A percentile compares a stretch with the other conserved stretches of the same genome.
Conservation (phyloP, 2,329 filamentous ascomycete genomes). For the Achaetomium macrosporum region DNA sequence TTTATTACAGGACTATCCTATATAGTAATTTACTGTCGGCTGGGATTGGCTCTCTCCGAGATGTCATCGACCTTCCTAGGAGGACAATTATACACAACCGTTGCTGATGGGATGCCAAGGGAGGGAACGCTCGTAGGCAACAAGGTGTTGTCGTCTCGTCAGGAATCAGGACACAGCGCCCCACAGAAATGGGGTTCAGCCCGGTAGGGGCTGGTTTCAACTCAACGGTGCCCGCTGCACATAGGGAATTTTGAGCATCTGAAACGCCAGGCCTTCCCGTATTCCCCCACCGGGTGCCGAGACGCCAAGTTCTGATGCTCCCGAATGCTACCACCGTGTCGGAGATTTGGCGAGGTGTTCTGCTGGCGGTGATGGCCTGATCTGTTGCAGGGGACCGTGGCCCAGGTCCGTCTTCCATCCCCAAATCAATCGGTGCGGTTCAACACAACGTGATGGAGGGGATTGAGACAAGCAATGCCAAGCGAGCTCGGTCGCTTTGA, state of each 20-base stretch:
- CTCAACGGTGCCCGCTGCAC: neutral
- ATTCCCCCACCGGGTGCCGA: neutral
- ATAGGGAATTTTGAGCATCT: constrained; percentile 1
- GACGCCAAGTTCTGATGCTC: constrained; percentile 12
- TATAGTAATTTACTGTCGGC: too few species aligned
- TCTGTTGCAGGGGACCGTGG: neutral
- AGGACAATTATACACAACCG: too few species aligned
- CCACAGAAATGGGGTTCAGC: neutral
- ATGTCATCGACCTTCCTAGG: too few species aligned
- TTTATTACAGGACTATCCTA: too few species aligned
- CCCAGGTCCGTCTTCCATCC: neutral
- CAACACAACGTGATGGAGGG: neutral
- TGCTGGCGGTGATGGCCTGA: neutral
- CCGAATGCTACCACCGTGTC: constrained; percentile 13
- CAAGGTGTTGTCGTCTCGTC: neutral
- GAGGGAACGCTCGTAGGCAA: too few species aligned
- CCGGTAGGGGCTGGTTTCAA: constrained; percentile 5
- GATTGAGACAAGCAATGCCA: neutral
- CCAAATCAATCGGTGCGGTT: neutral
- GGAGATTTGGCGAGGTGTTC: constrained; percentile 9
- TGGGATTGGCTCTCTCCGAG: too few species aligned
- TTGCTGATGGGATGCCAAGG: too few species aligned
- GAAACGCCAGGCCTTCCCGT: constrained; percentile 9
- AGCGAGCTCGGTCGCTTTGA: neutral
- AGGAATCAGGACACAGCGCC: neutral